These are phyloP conservation scores for Diutina rugosa DNA, from an alignment of 1,139 yeast genomes.

Conservation along the genomic window DNA sequence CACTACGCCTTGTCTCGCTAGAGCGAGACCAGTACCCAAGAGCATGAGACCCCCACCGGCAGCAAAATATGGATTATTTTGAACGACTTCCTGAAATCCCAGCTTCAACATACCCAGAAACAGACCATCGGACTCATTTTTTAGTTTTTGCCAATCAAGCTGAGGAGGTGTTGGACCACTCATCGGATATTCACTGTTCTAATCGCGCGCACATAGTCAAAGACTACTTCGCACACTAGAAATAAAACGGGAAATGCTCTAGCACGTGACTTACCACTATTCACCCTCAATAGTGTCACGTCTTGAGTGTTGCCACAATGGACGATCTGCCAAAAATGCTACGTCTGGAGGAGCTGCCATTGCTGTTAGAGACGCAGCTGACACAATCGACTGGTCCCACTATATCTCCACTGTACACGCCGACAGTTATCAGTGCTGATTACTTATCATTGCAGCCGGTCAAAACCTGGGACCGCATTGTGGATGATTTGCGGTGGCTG, in stretches of 20 bases:
- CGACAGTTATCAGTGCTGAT: conserved; percentile 2
- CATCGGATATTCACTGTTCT: neutral
- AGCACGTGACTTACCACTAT: neutral
- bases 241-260: neutral
- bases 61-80: conserved; percentile 83
- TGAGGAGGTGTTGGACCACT: conserved; percentile 2
- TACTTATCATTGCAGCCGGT: conserved; percentile 17
- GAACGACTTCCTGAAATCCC: conserved; percentile 42
- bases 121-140: conserved; percentile 25
- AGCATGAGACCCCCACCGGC: conserved; percentile 97
- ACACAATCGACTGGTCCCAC: neutral
- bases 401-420: neutral
- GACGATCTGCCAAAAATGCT: neutral
- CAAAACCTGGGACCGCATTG: conserved; percentile 52
- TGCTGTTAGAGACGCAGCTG: neutral
- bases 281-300: neutral
- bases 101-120: conserved; percentile 18
- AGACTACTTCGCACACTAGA: neutral
- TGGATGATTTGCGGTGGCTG: conserved; percentile 43
- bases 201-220: neutral
- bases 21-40: conserved; percentile 75
- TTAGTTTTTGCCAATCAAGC: conserved; percentile 26
- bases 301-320: neutral
- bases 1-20: conserved; percentile 59
- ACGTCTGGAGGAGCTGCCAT: neutral